phyloP scores from a whole-genome alignment of 768 basidiomycete species.

The Lactifluus subvellereus region DNA sequence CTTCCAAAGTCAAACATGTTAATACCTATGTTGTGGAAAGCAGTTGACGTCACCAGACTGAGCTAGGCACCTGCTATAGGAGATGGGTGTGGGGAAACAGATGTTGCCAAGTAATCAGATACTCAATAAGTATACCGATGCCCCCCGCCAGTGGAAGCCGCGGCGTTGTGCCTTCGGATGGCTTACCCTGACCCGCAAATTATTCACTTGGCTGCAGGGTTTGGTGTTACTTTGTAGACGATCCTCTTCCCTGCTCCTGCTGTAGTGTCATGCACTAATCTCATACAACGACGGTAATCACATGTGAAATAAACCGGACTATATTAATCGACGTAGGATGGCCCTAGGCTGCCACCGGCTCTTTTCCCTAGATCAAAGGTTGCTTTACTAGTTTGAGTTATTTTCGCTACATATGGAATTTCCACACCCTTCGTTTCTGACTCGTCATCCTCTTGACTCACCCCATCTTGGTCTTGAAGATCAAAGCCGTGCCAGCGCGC shows the following conservation, averaged over 20 bases:
- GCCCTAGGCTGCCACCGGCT: constrained; percentile 33
- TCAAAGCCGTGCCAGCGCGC: constrained; percentile 55
- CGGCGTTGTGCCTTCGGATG: too few species aligned
- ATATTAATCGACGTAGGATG: not conserved
- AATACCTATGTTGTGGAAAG: not conserved
- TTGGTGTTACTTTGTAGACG: not conserved
- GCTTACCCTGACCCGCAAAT: too few species aligned
- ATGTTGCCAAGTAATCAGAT: not conserved
- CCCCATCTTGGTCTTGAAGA: constrained; percentile 27
- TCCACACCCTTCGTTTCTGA: not conserved
- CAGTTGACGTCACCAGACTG: not conserved
- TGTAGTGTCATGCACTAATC: not conserved
- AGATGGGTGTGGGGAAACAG: not conserved
- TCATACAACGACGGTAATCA: not conserved
- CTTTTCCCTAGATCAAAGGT: constrained; percentile 24
- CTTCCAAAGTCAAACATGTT: not conserved
- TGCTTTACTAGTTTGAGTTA: constrained; percentile 16
- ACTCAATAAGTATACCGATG: not conserved
- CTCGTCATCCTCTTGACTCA: constrained; percentile 18
- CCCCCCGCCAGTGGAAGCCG: too few species aligned
- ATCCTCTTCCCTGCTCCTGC: not conserved
- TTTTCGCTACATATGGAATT: not conserved
- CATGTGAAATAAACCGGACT: not conserved
- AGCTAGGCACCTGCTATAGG: not conserved
- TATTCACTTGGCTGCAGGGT: too few species aligned